Evolutionary conservation across 106 monocot genomes (phyloP).

Genomic region (Dioscorea dumetorum): DNA sequence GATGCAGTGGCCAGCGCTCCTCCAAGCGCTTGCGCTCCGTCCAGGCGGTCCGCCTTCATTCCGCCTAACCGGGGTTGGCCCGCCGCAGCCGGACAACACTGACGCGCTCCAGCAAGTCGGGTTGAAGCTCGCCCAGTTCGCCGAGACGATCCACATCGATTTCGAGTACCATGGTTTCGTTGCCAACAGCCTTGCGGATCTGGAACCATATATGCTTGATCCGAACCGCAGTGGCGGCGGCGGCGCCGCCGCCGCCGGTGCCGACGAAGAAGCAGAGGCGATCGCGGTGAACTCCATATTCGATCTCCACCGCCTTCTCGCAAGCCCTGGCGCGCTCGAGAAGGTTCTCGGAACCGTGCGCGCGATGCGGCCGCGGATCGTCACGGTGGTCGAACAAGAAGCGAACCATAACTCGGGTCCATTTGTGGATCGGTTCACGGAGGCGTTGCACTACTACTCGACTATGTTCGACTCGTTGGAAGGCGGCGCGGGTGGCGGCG

Average conservation of each 20-base stretch:
- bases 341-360: slow-evolving; percentile 49
- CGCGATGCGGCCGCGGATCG: slow-evolving; percentile 57
- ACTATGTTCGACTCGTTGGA: slow-evolving; percentile 96
- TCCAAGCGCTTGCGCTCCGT: slow-evolving; percentile 87
- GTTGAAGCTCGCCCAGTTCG: slow-evolving; percentile 81
- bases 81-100: slow-evolving; percentile 66
- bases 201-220: slow-evolving; percentile 66
- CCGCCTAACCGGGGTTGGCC: slow-evolving; percentile 82
- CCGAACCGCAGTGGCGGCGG: neutral
- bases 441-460: slow-evolving; percentile 91
- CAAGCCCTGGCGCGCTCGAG: slow-evolving; percentile 47
- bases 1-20: slow-evolving; percentile 91
- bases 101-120: slow-evolving; percentile 78
- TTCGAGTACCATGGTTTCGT: slow-evolving; percentile 76
- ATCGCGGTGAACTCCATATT: slow-evolving; percentile 82
- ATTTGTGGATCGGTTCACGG: slow-evolving; percentile 66
- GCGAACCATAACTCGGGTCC: slow-evolving; percentile 74
- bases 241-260: neutral
- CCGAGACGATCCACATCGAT: slow-evolving; percentile 59
- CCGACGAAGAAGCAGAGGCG: slow-evolving; percentile 32
- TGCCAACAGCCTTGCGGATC: slow-evolving; percentile 57
- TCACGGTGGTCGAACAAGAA: slow-evolving; percentile 86
- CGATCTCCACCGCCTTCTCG: slow-evolving; percentile 76
- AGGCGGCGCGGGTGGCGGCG: slow-evolving; percentile 23
- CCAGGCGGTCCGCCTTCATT: slow-evolving; percentile 79